Base-by-base conservation (phyloP, 2,329 filamentous ascomycete species). In the Fusarium robinianum region DNA sequence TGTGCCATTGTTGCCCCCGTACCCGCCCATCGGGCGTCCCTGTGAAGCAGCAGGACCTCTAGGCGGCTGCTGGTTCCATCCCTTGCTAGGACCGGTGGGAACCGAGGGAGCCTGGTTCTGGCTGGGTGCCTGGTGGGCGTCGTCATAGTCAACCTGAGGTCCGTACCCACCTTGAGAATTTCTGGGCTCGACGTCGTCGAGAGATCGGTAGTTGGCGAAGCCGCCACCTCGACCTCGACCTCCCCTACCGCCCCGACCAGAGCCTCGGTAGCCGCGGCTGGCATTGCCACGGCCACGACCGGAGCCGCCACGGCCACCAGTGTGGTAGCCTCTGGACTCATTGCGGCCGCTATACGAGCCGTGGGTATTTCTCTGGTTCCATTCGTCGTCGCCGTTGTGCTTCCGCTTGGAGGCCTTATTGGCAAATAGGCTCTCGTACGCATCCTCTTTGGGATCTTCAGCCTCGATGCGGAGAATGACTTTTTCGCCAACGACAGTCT, bases 401-500 rank as follows among this genome's bases (percentile, higher is more conserved):
- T 78, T 79, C 54, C 84, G 79, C 58, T 84, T 84, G 44, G 77
- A 70, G 23, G 72, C 68, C 62, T 78, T 85, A 60, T 79, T 84
- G 21, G 77, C 74, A 53, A 82, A 82, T 12, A 80, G 70, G 58
- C 76, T 80, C 57, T 87, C 82, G 61, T 82, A 83, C 50, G 82
- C 78, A 51, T 80, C 81, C 58, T 87, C 83, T 16, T 71, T 67
- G 3, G 73, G 70, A 36, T 83, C 72, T 51, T 92, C 88, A 38
- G 83, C 76, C 65, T 96, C 90, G 32, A 97, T 84, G 2, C 87
- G 80, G 37, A 97, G 70, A 52, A 94, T 76, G 11, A 89, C 81
- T 71, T 95, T 96, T 70, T 97, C 91, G 12, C 87, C 87, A 2
- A 97, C 88, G 0, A 81, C 83, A 1, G 87, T 90, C 51, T 95